These are phyloP conservation scores for Aspergillus sojae DNA, from an alignment of 2,329 filamentous ascomycete species.

Conservation along the genomic window DNA sequence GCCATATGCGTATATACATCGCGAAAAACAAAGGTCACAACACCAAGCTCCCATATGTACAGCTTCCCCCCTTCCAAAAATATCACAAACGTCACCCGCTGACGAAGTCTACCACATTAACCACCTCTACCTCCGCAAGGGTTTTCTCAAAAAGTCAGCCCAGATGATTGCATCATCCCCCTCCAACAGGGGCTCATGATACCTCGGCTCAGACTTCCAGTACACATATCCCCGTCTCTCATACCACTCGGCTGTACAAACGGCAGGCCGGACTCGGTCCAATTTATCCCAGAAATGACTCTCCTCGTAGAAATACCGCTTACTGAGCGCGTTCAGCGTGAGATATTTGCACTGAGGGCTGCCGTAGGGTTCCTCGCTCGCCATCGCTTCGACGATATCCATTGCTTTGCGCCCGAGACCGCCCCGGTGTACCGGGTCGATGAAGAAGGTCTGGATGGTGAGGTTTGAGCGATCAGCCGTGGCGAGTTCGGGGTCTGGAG, in stretches of 20 bases:
- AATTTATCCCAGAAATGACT: constrained; percentile 16
- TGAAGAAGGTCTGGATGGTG: constrained; percentile 30
- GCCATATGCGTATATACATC: not conserved
- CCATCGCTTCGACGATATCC: constrained; percentile 22
- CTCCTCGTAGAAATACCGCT: constrained; percentile 26
- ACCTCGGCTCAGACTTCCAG: constrained; percentile 30
- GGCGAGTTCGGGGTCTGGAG: constrained; percentile 16
- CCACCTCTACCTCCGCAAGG: not conserved
- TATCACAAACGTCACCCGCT: not conserved
- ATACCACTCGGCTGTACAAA: constrained; percentile 30
- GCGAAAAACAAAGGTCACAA: not conserved
- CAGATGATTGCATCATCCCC: constrained; percentile 11
- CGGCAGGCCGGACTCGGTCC: constrained; percentile 11
- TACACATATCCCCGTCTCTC: constrained; percentile 27
- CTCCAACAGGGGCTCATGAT: constrained; percentile 14
- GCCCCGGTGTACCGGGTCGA: constrained; percentile 24
- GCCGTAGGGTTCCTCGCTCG: constrained; percentile 23
- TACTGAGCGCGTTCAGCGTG: constrained; percentile 24
- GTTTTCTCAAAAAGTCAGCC: constrained; percentile 31
- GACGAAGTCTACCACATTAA: not conserved
- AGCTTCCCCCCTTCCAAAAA: not conserved
- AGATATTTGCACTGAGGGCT: constrained; percentile 16
- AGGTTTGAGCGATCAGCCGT: constrained; percentile 21
- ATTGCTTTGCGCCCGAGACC: constrained; percentile 24
- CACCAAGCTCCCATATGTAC: not conserved